Evolutionary conservation across 2,329 filamentous ascomycete genomes (phyloP), one percentile per base, ranked within the genome.

Genomic region (Penicillium sp.): DNA sequence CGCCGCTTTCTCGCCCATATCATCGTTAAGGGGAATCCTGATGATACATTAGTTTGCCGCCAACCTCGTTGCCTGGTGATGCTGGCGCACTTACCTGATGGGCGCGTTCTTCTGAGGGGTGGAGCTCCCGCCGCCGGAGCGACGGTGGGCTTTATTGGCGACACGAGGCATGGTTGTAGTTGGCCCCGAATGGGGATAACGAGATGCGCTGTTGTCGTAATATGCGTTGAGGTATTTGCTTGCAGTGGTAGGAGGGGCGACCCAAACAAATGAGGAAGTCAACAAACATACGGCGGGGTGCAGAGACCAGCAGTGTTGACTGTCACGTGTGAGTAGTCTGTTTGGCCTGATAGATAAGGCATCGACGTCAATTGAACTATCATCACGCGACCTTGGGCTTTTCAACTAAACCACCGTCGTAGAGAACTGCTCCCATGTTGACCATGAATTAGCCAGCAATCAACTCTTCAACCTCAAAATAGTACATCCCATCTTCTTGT

Each of bases 21-120:
- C 95, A 81, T 99, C 95, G 81, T 98, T 98, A 65, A 99, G 86
- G 38, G 95, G 93, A 62, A 99, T 96, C 76, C 92, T 96, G 57
- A 59, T 38, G 7, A 22, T 71, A 49, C 16, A 61, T 68, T 38
- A 69, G 66, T 16, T 37, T 2, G 38, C 42, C 52, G 55, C 58
- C 55, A 19, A 49, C 14, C 25, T 38, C 46, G 55, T 26, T 61
- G 51, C 57, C 58, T 46, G 51, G 48, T 54, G 5, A 45, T 43
- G n/a, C 11, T 33, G 25, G 42, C 13, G 13, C 33, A 71, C 78
- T 59, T 76, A 82, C 79, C 83, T 84, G 64, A 82, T 74, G 40
- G 82, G 81, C 26, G 82, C 80, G 65, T 77, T 73, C 69, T 83
- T 84, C 66, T 82, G 83, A 65, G 81, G 82, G 62, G 81, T 84